These are phyloP conservation scores for Delphinella strobiligena DNA, from an alignment of 2,329 filamentous ascomycete species.

Conservation along the genomic window DNA sequence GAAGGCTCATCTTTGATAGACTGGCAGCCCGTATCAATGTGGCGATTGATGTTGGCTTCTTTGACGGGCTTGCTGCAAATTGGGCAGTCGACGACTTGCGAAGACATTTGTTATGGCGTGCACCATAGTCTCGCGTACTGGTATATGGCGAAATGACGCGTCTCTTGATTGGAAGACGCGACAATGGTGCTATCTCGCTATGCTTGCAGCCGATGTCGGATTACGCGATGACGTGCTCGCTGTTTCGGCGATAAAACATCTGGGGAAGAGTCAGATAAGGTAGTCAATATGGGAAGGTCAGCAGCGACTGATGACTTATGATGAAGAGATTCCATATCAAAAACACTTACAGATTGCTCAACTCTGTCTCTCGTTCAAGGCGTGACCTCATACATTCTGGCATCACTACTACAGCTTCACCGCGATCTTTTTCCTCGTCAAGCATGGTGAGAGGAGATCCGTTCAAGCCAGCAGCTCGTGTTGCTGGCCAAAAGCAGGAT, in stretches of 20 bases:
- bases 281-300: too few relatives aligned
- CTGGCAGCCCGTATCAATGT: constrained; percentile 76
- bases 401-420: too few relatives aligned
- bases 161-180: constrained; percentile 2
- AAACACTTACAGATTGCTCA: too few relatives aligned
- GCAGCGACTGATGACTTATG: too few relatives aligned
- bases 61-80: constrained; percentile 67
- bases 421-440: too few relatives aligned
- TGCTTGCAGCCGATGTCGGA: neutral
- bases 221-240: neutral
- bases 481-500: constrained; percentile 44
- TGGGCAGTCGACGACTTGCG: constrained; percentile 56
- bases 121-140: neutral
- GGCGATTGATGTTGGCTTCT: constrained; percentile 67
- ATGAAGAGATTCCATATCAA: too few relatives aligned
- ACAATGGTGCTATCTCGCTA: neutral
- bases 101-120: constrained; percentile 3
- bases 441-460: constrained; percentile 26
- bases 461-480: constrained; percentile 42
- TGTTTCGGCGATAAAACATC: neutral
- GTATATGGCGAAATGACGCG: too few relatives aligned
- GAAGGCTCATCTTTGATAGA: constrained; percentile 48
- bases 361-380: neutral
- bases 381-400: too few relatives aligned
- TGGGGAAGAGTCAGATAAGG: too few relatives aligned